Conservation (phyloP, 1,284 basidiomycete species). For the Ceratobasidium papillatum region DNA sequence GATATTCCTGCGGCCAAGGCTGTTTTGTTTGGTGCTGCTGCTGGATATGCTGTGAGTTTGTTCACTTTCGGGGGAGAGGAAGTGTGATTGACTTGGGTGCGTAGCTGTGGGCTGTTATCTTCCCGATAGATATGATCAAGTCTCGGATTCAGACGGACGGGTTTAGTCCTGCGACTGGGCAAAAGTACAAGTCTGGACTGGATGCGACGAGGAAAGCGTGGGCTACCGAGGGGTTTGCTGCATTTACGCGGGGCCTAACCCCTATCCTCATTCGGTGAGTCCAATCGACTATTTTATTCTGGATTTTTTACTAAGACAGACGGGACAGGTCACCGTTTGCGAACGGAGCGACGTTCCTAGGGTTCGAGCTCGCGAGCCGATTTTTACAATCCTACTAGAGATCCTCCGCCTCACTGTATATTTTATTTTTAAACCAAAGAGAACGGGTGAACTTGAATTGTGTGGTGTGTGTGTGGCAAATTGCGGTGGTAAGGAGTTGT, state of each 20-base stretch:
- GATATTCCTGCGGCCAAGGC: conserved; percentile 81
- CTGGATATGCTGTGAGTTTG: conserved; percentile 78
- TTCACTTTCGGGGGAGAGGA: background rate
- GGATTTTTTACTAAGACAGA: conserved; percentile 42
- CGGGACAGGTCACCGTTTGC: conserved; percentile 79
- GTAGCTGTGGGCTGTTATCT: conserved; percentile 85
- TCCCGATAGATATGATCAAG: conserved; percentile 95
- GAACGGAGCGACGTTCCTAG: conserved; percentile 92
- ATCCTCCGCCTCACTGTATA: background rate
- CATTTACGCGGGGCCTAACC: conserved; percentile 88
- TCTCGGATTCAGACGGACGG: conserved; percentile 95
- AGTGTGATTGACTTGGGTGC: conserved; percentile 38
- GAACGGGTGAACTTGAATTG: background rate
- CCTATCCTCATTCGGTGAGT: conserved; percentile 90
- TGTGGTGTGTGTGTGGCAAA: conserved; percentile 12
- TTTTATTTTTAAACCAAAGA: conserved; percentile 26
- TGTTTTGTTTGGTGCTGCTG: conserved; percentile 84
- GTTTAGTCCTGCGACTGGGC: conserved; percentile 73
- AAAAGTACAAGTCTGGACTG: conserved; percentile 81
- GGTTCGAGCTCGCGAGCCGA: conserved; percentile 87
- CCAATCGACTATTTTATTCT: background rate
- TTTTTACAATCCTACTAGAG: conserved; percentile 18
- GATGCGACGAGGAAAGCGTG: conserved; percentile 87
- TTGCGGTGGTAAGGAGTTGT: conserved; percentile 28
- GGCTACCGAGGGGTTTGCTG: conserved; percentile 80